A percentile compares a stretch with the other conserved stretches of the same genome.
These are phyloP conservation scores for Fusarium neocosmosporiellum DNA, from an alignment of 2,329 filamentous ascomycete species.

Conservation along the genomic window DNA sequence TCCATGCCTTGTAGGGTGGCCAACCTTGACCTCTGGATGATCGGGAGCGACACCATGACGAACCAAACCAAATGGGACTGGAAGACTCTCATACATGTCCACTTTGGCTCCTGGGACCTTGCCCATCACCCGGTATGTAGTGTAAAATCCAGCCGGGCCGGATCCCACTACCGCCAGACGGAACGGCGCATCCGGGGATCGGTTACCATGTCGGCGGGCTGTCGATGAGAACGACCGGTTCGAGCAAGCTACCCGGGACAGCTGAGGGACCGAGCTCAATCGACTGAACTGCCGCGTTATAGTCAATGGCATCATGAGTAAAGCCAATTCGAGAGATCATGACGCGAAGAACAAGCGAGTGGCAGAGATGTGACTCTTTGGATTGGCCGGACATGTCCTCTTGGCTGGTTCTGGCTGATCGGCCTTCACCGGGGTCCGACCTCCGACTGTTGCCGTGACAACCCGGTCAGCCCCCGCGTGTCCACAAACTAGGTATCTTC, in stretches of 20 bases:
- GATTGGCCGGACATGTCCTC: neutral
- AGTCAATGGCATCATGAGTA: conserved; percentile 19
- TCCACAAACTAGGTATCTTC: conserved; percentile 27
- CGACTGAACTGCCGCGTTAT: conserved; percentile 15
- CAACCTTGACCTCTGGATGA: conserved; percentile 96
- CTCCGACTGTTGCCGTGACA: conserved; percentile 42
- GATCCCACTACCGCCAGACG: conserved; percentile 92
- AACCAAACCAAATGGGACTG: conserved; percentile 92
- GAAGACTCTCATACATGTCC: conserved; percentile 96
- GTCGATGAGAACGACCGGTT: conserved; percentile 23
- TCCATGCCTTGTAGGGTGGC: conserved; percentile 10
- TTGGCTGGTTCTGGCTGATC: conserved; percentile 2
- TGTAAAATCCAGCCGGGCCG: conserved; percentile 96
- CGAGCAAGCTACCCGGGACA: conserved; percentile 4
- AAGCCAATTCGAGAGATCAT: neutral
- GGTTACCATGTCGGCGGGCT: conserved; percentile 8
- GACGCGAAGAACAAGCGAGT: conserved; percentile 1
- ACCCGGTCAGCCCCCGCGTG: conserved; percentile 24
- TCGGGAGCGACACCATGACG: conserved; percentile 97
- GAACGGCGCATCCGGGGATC: conserved; percentile 63
- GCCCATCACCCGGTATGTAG: conserved; percentile 84
- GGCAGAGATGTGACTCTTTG: conserved; percentile 26
- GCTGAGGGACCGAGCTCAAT: neutral
- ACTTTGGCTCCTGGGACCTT: conserved; percentile 78
- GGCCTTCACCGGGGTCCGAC: conserved; percentile 18